A percentile compares a stretch with the other conserved stretches of the same genome.
phyloP scores from a whole-genome alignment of 768 basidiomycete genomes.

The Boletus sensibilis region DNA sequence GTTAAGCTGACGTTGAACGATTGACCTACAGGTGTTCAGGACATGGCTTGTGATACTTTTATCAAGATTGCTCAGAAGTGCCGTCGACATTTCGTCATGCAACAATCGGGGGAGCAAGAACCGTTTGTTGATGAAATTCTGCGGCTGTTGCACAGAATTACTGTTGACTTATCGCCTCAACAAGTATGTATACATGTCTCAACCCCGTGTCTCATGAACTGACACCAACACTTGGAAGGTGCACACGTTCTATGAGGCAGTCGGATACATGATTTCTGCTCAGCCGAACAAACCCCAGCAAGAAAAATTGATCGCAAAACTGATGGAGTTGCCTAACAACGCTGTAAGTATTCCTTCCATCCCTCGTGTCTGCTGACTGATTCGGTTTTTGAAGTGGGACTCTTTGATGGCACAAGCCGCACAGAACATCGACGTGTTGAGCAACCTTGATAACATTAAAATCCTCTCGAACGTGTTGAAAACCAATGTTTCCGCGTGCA shows the following conservation, averaged over 20 bases:
- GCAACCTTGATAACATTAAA: conserved; percentile 91
- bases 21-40: conserved; percentile 77
- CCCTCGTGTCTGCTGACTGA: not conserved
- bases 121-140: conserved; percentile 98
- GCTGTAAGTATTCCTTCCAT: conserved; percentile 58
- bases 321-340: conserved; percentile 97
- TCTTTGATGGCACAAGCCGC: conserved; percentile 94
- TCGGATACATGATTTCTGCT: conserved; percentile 99
- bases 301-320: conserved; percentile 88
- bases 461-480: conserved; percentile 96
- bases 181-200: conserved; percentile 43
- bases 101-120: conserved; percentile 94
- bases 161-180: conserved; percentile 89
- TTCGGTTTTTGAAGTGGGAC: conserved; percentile 71
- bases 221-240: conserved; percentile 42
- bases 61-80: conserved; percentile 99
- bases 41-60: conserved; percentile 99
- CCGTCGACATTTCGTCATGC: conserved; percentile 96
- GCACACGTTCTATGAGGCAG: conserved; percentile 98
- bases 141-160: conserved; percentile 87
- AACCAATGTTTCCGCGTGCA: conserved; percentile 97
- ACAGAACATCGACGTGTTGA: conserved; percentile 87
- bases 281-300: conserved; percentile 98
- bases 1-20: conserved; percentile 2
- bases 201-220: conserved; percentile 3